phyloP scores from a whole-genome alignment of 805 yeast species.

The Wickerhamiella qilinensis region DNA sequence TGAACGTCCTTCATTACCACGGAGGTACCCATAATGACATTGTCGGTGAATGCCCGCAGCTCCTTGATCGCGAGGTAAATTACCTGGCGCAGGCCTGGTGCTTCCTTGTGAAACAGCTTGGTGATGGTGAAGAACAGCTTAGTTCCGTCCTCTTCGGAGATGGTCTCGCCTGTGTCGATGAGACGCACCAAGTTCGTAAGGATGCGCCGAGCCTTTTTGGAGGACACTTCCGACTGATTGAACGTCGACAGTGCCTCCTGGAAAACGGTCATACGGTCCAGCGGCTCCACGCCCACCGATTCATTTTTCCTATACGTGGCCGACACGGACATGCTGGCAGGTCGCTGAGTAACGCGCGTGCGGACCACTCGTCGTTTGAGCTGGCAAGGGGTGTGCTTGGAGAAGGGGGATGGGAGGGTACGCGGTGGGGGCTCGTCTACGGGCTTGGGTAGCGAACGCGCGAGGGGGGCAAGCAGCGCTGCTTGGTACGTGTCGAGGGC shows the following conservation, averaged over 20 bases:
- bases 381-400: too few species aligned
- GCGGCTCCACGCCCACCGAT: constrained; percentile 51
- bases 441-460: too few species aligned
- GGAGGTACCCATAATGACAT: constrained; percentile 92
- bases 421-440: too few species aligned
- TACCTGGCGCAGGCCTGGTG: constrained; percentile 72
- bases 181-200: constrained; percentile 72
- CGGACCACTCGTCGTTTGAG: too few species aligned
- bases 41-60: constrained; percentile 67
- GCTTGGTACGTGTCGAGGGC: too few species aligned
- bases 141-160: constrained; percentile 81
- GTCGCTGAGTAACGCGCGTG: background rate
- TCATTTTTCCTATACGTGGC: constrained; percentile 72
- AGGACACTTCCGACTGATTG: constrained; percentile 78
- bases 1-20: constrained; percentile 97
- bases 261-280: constrained; percentile 93
- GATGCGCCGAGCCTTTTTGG: constrained; percentile 70
- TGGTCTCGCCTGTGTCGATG: constrained; percentile 70
- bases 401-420: too few species aligned
- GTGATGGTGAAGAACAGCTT: constrained; percentile 85
- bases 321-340: constrained; percentile 18
- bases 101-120: constrained; percentile 85
- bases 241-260: constrained; percentile 90
- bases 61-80: constrained; percentile 92
- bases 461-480: too few species aligned